Base-by-base conservation (phyloP, 148 eudicot species). In the Dysphania ambrosioides region DNA sequence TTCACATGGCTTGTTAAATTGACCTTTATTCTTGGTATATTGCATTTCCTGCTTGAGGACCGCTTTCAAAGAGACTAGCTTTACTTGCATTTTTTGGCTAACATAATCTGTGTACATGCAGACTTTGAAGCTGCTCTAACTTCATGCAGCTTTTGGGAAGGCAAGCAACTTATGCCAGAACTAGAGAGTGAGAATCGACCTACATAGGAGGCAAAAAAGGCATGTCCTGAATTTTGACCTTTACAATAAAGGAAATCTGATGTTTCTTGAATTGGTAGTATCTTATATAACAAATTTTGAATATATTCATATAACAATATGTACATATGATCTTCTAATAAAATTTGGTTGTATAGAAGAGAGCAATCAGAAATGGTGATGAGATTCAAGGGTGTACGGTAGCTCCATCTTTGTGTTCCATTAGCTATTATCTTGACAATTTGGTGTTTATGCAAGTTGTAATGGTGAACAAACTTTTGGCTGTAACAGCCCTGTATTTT, bases 341-440 rank as follows among this genome's bases (percentile, higher is more conserved):
- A 74, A 53, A 36, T 75, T 56, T 40, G 21, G 27, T 11, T 29
- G 41, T 8, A 36, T 35, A 11, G 53, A 63, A 63, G 68, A 47
- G 24, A 4, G 16, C 23, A 66, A n/a, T 27, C 6, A 12, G 15
- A 66, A 66, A 35, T 3, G 2, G n/a, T 59, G 68, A 35, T 56
- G 21, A 26, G 12, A 44, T 31, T 15, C 9, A 26, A 38, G 29
- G 67, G 31, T 24, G 21, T 44, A 9, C 6, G 15, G n/a, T 38
- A 66, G 55, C 72, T 76, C 3, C 18, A 23, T 67, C 12, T 67
- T 75, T 42, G 57, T 69, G 10, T 67, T 76, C 26, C 4, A 59
- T 41, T 51, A n/a, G 74, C 35, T n/a, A n/a, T n/a, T n/a, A n/a
- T n/a, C n/a, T n/a, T n/a, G n/a, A n/a, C n/a, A n/a, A n/a, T n/a